A percentile compares a stretch with the other conserved stretches of the same genome.
Evolutionary conservation across 148 eudicot genomes (phyloP).

Genomic region (Fallopia convolvulus): DNA sequence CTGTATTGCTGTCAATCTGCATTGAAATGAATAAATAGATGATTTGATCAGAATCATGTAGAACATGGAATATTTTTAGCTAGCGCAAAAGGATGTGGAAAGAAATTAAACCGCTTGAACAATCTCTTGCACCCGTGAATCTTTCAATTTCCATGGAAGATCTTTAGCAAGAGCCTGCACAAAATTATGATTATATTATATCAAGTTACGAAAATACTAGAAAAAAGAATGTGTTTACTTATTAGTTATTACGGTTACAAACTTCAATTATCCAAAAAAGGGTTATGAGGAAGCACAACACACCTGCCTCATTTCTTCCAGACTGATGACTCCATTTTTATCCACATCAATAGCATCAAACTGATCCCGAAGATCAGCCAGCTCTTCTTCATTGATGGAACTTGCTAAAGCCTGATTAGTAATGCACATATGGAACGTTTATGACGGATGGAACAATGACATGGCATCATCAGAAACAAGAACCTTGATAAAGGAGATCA

Average conservation of each 20-base stretch:
- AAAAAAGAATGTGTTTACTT: background rate
- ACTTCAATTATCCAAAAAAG: background rate
- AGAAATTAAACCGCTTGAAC: slow-evolving; percentile 68
- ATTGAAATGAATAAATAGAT: background rate
- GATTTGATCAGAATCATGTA: background rate
- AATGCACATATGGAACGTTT: background rate
- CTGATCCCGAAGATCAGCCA: slow-evolving; percentile 81
- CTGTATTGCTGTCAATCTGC: slow-evolving; percentile 94
- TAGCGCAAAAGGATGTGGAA: background rate
- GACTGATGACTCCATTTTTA: slow-evolving; percentile 85
- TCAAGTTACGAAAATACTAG: background rate
- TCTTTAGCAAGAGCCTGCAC: slow-evolving; percentile 91
- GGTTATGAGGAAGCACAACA: background rate
- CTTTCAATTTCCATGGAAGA: slow-evolving; percentile 91
- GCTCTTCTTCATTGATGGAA: slow-evolving; percentile 69
- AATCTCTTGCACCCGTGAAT: slow-evolving; percentile 77
- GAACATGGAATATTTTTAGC: background rate
- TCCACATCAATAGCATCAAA: slow-evolving; percentile 93
- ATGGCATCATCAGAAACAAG: background rate
- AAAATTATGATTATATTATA: background rate
- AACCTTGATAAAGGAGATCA: background rate
- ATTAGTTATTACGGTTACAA: background rate
- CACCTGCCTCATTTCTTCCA: slow-evolving; percentile 98
- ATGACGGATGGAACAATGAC: background rate
- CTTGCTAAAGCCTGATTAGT: slow-evolving; percentile 78